Evolutionary conservation across 257 asterid genomes (phyloP).

Genomic region (Handroanthus guayacan): DNA sequence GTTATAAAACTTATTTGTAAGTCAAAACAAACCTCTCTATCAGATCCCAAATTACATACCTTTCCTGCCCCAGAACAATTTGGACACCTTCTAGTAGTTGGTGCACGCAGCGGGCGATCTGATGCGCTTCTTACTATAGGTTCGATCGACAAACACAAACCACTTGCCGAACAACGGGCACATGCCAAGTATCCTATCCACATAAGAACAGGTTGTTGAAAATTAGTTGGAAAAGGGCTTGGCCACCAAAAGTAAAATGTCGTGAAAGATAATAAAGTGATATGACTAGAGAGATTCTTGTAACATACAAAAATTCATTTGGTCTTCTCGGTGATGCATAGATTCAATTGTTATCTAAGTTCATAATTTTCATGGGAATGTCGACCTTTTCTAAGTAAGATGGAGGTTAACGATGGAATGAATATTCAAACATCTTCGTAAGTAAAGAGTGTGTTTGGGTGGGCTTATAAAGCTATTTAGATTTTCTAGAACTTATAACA

Average conservation of each 20-base stretch:
- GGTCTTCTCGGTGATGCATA: too few species aligned
- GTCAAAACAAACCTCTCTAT: neutral
- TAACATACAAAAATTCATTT: neutral
- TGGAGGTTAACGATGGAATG: too few species aligned
- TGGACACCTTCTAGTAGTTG: slow-evolving; percentile 72
- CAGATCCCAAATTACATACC: slow-evolving; percentile 49
- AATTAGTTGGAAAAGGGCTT: neutral
- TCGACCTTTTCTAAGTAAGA: too few species aligned
- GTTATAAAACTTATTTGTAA: too few species aligned
- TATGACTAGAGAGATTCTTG: neutral
- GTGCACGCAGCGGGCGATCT: slow-evolving; percentile 52
- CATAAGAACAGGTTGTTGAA: slow-evolving; percentile 1
- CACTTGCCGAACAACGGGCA: slow-evolving; percentile 86
- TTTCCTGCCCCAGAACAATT: slow-evolving; percentile 97
- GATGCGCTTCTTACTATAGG: slow-evolving; percentile 58
- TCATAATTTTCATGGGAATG: neutral
- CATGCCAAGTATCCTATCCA: slow-evolving; percentile 87
- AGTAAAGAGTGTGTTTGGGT: too few species aligned
- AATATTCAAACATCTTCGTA: too few species aligned
- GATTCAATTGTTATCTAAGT: neutral
- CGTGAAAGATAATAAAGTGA: neutral
- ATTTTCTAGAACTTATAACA: too few species aligned
- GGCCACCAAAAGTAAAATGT: neutral
- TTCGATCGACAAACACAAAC: slow-evolving; percentile 72
- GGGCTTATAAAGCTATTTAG: too few species aligned